Percentiles rank a stretch among this genome's conserved stretches.
Conservation (phyloP, 192 early-diverging fungal species). For the Coemansia sp. region DNA sequence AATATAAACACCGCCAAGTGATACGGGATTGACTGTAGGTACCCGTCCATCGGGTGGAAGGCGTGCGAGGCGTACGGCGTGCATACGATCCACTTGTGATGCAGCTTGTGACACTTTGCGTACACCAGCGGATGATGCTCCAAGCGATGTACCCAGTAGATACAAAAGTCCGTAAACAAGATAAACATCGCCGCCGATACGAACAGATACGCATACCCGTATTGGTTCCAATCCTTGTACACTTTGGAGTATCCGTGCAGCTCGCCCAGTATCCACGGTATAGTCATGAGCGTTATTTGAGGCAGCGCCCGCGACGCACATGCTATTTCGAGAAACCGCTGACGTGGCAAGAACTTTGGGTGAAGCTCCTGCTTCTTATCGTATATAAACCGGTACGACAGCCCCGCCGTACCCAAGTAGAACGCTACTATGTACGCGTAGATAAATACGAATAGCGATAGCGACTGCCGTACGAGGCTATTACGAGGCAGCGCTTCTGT, state of each 20-base stretch:
- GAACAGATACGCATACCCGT: conserved; percentile 76
- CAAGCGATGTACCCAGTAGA: conserved; percentile 97
- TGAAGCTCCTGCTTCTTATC: conserved; percentile 90
- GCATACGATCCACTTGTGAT: conserved; percentile 90
- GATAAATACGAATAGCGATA: conserved; percentile 74
- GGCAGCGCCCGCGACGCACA: conserved; percentile 81
- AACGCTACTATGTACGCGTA: conserved; percentile 74
- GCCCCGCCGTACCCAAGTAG: conserved; percentile 76
- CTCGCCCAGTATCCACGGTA: conserved; percentile 92
- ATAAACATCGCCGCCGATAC: conserved; percentile 75
- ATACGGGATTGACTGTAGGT: conserved; percentile 93
- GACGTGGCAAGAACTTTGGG: conserved; percentile 90
- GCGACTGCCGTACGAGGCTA: conserved; percentile 69
- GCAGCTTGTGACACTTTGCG: conserved; percentile 84
- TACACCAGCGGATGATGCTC: conserved; percentile 92
- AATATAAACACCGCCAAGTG: conserved; percentile 90
- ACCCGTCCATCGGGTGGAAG: conserved; percentile 95
- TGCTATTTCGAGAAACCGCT: conserved; percentile 84
- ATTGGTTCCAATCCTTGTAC: conserved; percentile 71
- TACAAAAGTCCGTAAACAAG: conserved; percentile 90
- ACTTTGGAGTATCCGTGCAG: conserved; percentile 85
- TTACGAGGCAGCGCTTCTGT: conserved; percentile 58
- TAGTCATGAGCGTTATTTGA: conserved; percentile 77
- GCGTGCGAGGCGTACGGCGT: conserved; percentile 95
- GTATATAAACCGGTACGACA: conserved; percentile 86